A percentile compares a stretch with the other conserved stretches of the same genome.
Conservation (phyloP, 2,329 filamentous ascomycete species). For the Fulvia fulva region DNA sequence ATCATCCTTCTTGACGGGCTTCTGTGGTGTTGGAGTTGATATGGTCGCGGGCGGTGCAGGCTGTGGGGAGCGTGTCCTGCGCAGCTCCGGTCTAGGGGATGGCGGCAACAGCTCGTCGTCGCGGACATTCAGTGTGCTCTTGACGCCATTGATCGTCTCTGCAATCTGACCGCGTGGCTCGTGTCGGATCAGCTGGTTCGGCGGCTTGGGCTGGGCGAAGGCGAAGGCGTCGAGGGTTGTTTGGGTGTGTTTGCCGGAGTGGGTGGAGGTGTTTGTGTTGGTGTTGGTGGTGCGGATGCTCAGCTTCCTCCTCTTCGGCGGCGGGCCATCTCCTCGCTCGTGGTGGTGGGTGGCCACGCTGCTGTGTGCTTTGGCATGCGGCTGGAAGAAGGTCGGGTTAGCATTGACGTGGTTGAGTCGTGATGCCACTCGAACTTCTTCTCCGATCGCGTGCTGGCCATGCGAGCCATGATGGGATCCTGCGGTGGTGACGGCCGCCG, state of each 20-base stretch:
- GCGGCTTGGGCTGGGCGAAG: slow-evolving; percentile 32
- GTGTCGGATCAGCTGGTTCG: slow-evolving; percentile 41
- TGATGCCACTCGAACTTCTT: not conserved
- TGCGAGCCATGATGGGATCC: not conserved
- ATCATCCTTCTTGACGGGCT: slow-evolving; percentile 45
- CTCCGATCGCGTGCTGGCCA: not conserved
- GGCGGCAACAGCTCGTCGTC: slow-evolving; percentile 19
- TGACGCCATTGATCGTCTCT: slow-evolving; percentile 42
- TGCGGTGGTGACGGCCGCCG: not conserved
- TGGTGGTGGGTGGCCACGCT: not conserved
- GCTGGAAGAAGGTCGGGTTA: not conserved
- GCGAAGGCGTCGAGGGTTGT: slow-evolving; percentile 25
- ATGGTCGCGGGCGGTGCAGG: not conserved
- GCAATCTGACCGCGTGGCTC: slow-evolving; percentile 42
- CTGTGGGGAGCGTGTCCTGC: slow-evolving; percentile 11
- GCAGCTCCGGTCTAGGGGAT: slow-evolving; percentile 11
- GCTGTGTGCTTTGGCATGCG: not conserved
- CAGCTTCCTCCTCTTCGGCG: slow-evolving; percentile 28
- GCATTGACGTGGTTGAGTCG: not conserved
- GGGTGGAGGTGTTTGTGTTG: not conserved
- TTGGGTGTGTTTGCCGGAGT: slow-evolving; percentile 14
- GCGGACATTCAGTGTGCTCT: slow-evolving; percentile 28
- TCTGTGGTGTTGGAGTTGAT: slow-evolving; percentile 4
- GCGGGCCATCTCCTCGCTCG: slow-evolving; percentile 3
- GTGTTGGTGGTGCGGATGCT: slow-evolving; percentile 21